Conservation (phyloP, 495 filamentous ascomycete genomes). For the Podospora pseudocomata region DNA sequence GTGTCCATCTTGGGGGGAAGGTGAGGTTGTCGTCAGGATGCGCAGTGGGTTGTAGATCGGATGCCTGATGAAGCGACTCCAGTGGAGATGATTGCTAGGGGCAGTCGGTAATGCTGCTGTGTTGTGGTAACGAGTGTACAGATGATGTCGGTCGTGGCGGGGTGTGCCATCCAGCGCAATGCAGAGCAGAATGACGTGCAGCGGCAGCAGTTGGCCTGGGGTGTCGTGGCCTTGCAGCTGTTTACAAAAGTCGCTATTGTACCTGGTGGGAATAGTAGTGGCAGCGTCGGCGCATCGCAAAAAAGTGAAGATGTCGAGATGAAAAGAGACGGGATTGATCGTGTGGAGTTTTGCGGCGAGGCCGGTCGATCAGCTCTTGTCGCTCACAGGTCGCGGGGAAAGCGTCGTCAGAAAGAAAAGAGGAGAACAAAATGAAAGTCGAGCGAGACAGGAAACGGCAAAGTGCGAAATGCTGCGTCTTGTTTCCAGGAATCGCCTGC, state of each 20-base stretch:
- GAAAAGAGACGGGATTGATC: background rate
- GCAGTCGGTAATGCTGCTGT: conserved; percentile 11
- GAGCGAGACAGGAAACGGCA: conserved; percentile 5
- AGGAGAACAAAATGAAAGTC: conserved; percentile 1
- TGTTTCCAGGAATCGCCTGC: conserved; percentile 18
- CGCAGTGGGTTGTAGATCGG: conserved; percentile 1
- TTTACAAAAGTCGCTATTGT: conserved; percentile 9
- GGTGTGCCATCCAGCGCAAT: conserved; percentile 31
- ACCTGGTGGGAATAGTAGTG: background rate
- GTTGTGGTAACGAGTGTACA: conserved; percentile 18
- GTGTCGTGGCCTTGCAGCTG: conserved; percentile 22
- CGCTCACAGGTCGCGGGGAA: background rate
- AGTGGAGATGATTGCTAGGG: background rate
- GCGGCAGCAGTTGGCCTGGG: conserved; percentile 8
- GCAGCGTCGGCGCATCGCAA: conserved; percentile 18
- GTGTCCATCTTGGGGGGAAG: conserved; percentile 69
- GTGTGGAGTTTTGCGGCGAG: background rate
- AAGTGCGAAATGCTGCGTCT: conserved; percentile 11
- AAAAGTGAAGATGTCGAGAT: background rate
- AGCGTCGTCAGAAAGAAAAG: background rate
- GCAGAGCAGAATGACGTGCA: conserved; percentile 40
- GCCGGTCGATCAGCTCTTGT: conserved; percentile 1
- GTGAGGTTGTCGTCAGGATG: background rate
- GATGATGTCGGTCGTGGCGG: conserved; percentile 23
- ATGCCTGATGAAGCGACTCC: conserved; percentile 7